Conservation (phyloP, 164 flowering plant genomes). For the Tetracentron sinense region DNA sequence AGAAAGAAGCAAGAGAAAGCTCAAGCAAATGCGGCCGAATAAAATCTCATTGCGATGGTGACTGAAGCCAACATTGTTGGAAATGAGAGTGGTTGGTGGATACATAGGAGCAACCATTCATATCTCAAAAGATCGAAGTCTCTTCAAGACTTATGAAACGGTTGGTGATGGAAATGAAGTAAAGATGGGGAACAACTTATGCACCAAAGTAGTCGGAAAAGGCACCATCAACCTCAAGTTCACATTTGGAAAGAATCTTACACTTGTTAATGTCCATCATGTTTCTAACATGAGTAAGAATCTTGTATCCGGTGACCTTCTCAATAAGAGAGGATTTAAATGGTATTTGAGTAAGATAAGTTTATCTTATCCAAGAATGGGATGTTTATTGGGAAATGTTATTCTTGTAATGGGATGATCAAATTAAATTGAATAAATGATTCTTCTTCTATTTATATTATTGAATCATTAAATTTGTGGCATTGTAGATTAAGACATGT, state of each 20-base stretch:
- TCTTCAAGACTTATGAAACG: background rate
- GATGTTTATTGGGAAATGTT: constrained; percentile 7
- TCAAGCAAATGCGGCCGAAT: background rate
- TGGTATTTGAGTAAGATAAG: constrained; percentile 2
- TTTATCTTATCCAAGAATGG: constrained; percentile 12
- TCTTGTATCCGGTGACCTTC: background rate
- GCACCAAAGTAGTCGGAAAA: background rate
- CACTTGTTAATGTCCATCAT: background rate
- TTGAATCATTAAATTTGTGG: background rate
- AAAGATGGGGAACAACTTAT: background rate
- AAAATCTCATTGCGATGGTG: background rate
- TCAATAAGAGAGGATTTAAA: background rate
- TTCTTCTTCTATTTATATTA: background rate
- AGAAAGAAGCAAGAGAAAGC: background rate
- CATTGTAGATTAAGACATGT: background rate
- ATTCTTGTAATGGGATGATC: constrained; percentile 10
- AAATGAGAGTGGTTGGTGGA: constrained; percentile 8
- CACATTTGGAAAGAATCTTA: background rate
- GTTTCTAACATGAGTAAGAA: constrained; percentile 8
- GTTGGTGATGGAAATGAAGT: background rate
- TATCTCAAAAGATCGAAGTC: constrained; percentile 7
- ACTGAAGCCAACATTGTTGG: constrained; percentile 1
- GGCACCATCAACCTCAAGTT: background rate
- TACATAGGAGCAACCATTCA: constrained; percentile 11
- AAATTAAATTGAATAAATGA: constrained; percentile 11